Percentiles rank a stretch among this genome's conserved stretches.
Conservation (phyloP, 129 eudicot genomes). For the Heracleum sosnowskyi region DNA sequence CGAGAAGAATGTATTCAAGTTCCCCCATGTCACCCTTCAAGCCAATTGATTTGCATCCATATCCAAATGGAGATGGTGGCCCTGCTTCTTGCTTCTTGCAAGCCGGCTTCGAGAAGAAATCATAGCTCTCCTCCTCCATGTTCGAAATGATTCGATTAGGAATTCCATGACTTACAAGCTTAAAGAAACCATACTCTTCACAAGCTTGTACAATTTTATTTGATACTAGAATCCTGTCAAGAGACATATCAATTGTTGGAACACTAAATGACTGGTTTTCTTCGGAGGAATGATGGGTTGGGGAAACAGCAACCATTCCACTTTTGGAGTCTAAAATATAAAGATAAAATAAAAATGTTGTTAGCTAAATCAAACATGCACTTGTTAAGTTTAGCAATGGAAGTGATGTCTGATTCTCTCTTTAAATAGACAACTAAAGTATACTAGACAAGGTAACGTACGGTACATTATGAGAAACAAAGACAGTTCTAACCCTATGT, state of each 20-base stretch:
- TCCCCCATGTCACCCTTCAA: slow-evolving; percentile 80
- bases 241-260: slow-evolving; percentile 60
- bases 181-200: slow-evolving; percentile 76
- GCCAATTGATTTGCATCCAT: slow-evolving; percentile 76
- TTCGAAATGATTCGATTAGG: slow-evolving; percentile 32
- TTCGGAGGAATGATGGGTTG: slow-evolving; percentile 35
- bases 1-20: slow-evolving; percentile 78
- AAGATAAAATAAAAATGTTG: neutral
- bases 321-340: neutral
- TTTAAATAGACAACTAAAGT: neutral
- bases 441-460: too few relatives aligned
- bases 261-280: slow-evolving; percentile 47
- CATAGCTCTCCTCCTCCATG: slow-evolving; percentile 44
- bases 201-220: slow-evolving; percentile 49
- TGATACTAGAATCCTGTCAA: slow-evolving; percentile 31
- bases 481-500: too few relatives aligned
- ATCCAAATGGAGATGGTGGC: slow-evolving; percentile 72
- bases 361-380: neutral
- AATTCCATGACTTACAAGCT: slow-evolving; percentile 68
- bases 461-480: too few relatives aligned
- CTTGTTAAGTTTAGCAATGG: neutral
- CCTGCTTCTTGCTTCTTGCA: slow-evolving; percentile 46
- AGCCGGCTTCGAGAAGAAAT: slow-evolving; percentile 48
- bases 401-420: neutral
- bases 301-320: slow-evolving; percentile 32